Base-by-base conservation (phyloP, 208 protist species). In the Acanthamoeba quina region DNA sequence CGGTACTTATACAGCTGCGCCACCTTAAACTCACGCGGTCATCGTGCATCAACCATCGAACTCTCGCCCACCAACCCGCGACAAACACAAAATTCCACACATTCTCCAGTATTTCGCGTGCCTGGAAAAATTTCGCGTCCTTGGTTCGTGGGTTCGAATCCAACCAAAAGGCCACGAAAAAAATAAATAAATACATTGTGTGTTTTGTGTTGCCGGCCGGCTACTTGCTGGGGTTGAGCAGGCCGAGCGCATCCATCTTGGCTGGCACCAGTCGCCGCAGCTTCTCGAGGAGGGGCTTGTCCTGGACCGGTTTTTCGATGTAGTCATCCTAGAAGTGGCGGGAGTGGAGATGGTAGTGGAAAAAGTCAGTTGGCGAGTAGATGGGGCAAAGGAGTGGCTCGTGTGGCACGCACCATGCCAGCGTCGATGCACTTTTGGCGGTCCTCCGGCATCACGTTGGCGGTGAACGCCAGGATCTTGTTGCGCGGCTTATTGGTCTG, bases 361-460 rank as follows among this genome's bases (percentile, higher is more conserved):
- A n/a, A n/a, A n/a, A n/a, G n/a, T n/a, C n/a, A 11, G 17, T 15
- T 24, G 17, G 56, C 15, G 56, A 24, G 21, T 15, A 60, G 6
- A 15, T 15, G 56, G 6, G 56, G 19, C 58, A 64, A 7, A 64
- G 24, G 2, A 64, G 58, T 26, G 24, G 3, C 58, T 29, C 10
- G 26, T 37, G 31, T 47, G 3, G 5, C 17, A 37, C 37, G 68
- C 37, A 60, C 49, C 80, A 89, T 89, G 21, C 80, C 80, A 13
- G 56, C 80, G 31, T 89, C 80, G 52, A 89, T 68, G 80, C 80
- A 89, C 56, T 89, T 89, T n/a, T 89, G 80, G 3, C 80, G 80
- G 56, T 89, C 80, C 47, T 89, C 52, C 5, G 80, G 56, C 52
- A 89, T 58, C 31, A 66, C 80, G 56, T 89, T 89, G 47, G 80